phyloP scores from a whole-genome alignment of 1,139 yeast genomes.

The Cylindricascospora bacillispora region DNA sequence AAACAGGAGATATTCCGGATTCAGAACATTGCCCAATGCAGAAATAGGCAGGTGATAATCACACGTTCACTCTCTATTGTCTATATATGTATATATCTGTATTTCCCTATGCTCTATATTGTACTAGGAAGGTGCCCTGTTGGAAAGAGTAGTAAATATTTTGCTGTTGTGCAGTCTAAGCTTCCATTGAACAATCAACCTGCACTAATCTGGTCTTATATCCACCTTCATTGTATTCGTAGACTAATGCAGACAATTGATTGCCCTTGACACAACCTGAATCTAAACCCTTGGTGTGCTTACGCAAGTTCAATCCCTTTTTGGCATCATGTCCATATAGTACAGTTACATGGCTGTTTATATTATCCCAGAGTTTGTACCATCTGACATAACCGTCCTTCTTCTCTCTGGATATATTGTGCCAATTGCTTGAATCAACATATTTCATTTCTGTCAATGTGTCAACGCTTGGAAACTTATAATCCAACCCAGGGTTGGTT shows the following conservation, averaged over 20 bases:
- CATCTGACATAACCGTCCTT: slow-evolving; percentile 13
- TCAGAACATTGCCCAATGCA: too few species aligned
- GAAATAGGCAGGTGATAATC: too few species aligned
- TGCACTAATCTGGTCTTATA: slow-evolving; percentile 8
- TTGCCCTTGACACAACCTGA: slow-evolving; percentile 74
- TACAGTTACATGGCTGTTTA: slow-evolving; percentile 37
- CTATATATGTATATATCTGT: too few species aligned
- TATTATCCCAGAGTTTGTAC: slow-evolving; percentile 22
- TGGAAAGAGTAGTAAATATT: too few species aligned
- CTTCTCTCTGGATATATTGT: slow-evolving; percentile 12
- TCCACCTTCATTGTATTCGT: slow-evolving; percentile 5
- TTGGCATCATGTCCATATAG: slow-evolving; percentile 87
- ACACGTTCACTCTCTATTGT: too few species aligned
- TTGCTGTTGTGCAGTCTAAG: too few species aligned
- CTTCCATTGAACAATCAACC: slow-evolving; percentile 10
- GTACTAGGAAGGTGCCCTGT: too few species aligned
- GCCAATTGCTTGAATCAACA: slow-evolving; percentile 16
- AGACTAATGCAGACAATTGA: slow-evolving; percentile 43
- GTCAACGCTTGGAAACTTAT: too few species aligned
- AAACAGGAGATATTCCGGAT: too few species aligned
- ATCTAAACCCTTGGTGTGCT: slow-evolving; percentile 69
- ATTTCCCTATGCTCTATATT: too few species aligned
- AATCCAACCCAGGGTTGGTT: too few species aligned
- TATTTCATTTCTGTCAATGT: slow-evolving; percentile 22
- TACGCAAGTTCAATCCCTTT: slow-evolving; percentile 53